A percentile compares a stretch with the other conserved stretches of the same genome.
phyloP scores from a whole-genome alignment of 192 early-diverging fungal genomes.

The Backusella macrospora region DNA sequence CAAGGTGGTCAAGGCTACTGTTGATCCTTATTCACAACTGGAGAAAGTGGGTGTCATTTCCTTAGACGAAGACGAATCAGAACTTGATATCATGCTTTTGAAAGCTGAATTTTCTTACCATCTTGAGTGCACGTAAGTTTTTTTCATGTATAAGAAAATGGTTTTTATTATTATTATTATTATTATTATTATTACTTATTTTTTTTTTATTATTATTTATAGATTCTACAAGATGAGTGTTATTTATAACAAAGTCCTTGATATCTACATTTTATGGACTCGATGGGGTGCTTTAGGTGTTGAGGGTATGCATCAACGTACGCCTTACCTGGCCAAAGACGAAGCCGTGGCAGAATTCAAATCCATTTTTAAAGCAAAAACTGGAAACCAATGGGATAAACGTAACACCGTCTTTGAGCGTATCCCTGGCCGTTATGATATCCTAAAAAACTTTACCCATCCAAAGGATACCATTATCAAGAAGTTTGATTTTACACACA shows the following conservation, averaged over 20 bases:
- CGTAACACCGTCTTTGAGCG: constrained; percentile 55
- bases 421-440: constrained; percentile 48
- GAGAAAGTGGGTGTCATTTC: constrained; percentile 33
- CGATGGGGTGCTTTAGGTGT: constrained; percentile 79
- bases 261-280: constrained; percentile 58
- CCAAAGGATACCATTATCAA: constrained; percentile 30
- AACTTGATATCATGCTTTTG: constrained; percentile 50
- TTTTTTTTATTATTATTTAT: background rate
- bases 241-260: constrained; percentile 49
- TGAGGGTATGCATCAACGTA: constrained; percentile 53
- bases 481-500: constrained; percentile 26
- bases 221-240: constrained; percentile 63
- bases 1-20: constrained; percentile 21
- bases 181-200: background rate
- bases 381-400: constrained; percentile 66
- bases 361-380: constrained; percentile 69
- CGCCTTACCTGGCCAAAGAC: constrained; percentile 29
- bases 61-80: constrained; percentile 31
- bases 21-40: constrained; percentile 36
- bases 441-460: constrained; percentile 13
- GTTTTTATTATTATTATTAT: too few species aligned
- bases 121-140: constrained; percentile 42
- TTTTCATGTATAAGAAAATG: too few species aligned
- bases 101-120: constrained; percentile 44
- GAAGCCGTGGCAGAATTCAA: constrained; percentile 56